phyloP scores from a whole-genome alignment of 331 rosid species.

The Malus hybrid region DNA sequence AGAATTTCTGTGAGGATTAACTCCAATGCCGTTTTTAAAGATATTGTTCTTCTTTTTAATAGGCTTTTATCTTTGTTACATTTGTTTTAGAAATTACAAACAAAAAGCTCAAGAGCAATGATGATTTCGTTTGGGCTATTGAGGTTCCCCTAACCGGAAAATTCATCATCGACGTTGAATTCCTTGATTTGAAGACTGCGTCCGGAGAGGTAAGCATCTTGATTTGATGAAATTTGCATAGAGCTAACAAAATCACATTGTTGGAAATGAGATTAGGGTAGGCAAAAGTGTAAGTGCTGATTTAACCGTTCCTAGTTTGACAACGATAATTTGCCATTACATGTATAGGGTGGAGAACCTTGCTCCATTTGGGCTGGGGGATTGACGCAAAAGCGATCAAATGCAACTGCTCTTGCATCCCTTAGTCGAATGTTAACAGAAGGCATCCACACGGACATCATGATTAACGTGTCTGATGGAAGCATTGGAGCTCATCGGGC shows the following conservation, averaged over 20 bases:
- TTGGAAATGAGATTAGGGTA: neutral
- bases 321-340: neutral
- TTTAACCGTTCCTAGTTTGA: constrained; percentile 1
- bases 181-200: constrained; percentile 75
- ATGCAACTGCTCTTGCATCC: constrained; percentile 55
- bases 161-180: constrained; percentile 86
- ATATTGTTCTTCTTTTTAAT: neutral
- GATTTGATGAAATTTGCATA: neutral
- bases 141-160: constrained; percentile 85
- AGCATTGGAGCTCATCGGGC: constrained; percentile 83
- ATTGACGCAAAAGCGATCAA: constrained; percentile 40
- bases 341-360: constrained; percentile 63
- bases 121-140: constrained; percentile 82
- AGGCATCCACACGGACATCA: constrained; percentile 80
- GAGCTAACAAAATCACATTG: neutral
- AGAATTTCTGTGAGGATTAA: neutral
- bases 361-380: constrained; percentile 77
- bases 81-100: constrained; percentile 57
- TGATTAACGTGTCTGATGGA: constrained; percentile 70
- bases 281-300: neutral
- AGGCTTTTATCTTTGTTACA: neutral
- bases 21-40: neutral
- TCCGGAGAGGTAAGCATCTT: constrained; percentile 41
- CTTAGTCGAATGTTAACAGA: constrained; percentile 72
- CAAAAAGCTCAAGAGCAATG: constrained; percentile 62